Evolutionary conservation across 1,284 basidiomycete genomes (phyloP).

Genomic region (Cryptococcus depauperatus): DNA sequence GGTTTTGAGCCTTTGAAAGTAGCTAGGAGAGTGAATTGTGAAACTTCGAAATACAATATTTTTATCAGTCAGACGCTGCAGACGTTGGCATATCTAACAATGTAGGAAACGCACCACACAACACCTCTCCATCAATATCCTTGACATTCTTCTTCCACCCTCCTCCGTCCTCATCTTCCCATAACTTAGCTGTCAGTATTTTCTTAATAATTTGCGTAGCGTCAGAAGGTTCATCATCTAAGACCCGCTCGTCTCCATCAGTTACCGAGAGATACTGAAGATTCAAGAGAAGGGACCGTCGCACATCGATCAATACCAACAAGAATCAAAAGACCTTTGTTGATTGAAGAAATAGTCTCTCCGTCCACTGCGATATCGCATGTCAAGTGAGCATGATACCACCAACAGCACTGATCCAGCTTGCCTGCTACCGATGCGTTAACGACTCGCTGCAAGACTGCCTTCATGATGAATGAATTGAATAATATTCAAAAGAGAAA

Average conservation of each 20-base stretch:
- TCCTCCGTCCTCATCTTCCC: constrained; percentile 50
- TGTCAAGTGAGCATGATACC: not conserved
- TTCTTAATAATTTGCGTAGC: constrained; percentile 65
- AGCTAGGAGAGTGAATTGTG: constrained; percentile 81
- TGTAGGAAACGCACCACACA: constrained; percentile 53
- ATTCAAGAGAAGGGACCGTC: too few species aligned
- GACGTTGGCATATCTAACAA: not conserved
- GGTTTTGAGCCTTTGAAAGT: constrained; percentile 74
- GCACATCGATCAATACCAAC: constrained; percentile 75
- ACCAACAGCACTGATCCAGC: not conserved
- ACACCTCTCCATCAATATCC: constrained; percentile 73
- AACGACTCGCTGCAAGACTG: constrained; percentile 42
- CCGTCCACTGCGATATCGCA: constrained; percentile 31
- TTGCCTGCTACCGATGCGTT: constrained; percentile 41
- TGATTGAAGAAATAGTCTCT: constrained; percentile 61
- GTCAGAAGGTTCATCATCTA: constrained; percentile 71
- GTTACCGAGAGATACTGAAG: not conserved
- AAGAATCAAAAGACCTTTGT: constrained; percentile 73
- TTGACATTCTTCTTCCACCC: constrained; percentile 71
- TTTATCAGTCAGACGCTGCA: not conserved
- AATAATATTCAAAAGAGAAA: too few species aligned
- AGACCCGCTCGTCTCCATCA: not conserved
- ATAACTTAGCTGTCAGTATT: constrained; percentile 65
- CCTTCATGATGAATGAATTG: too few species aligned
- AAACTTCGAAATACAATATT: constrained; percentile 10